Conservation (phyloP, 768 basidiomycete genomes). For the Lyophyllum shimeji region DNA sequence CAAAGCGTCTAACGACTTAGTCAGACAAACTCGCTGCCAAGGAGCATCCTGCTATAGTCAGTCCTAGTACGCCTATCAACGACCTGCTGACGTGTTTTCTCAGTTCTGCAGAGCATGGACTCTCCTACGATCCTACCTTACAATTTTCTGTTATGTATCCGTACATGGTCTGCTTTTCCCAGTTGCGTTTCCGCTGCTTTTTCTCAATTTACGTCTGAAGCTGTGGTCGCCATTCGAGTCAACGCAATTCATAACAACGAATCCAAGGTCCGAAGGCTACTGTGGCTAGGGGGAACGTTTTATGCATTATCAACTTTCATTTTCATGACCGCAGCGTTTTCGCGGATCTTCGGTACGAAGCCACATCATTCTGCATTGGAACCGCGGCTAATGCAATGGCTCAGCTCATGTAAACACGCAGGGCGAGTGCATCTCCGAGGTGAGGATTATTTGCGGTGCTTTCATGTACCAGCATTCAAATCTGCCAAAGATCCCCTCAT, state of each 20-base stretch:
- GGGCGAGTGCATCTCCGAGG: slow-evolving; percentile 1
- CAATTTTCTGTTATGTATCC: slow-evolving; percentile 8
- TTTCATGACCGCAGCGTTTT: slow-evolving; percentile 1
- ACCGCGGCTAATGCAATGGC: background rate
- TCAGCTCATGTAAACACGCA: background rate
- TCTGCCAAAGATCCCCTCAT: slow-evolving; percentile 6
- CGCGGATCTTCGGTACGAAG: background rate
- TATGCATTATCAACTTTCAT: slow-evolving; percentile 6
- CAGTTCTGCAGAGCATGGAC: slow-evolving; percentile 15
- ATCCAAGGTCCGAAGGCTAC: background rate
- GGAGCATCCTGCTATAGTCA: background rate
- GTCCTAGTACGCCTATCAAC: background rate
- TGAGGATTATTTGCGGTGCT: background rate
- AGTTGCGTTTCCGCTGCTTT: background rate
- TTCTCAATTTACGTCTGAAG: background rate
- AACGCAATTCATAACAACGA: slow-evolving; percentile 7
- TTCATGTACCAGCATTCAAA: background rate
- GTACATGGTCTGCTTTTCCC: slow-evolving; percentile 2
- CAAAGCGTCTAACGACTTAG: background rate
- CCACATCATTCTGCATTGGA: background rate
- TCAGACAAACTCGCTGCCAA: slow-evolving; percentile 4
- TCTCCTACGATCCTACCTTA: slow-evolving; percentile 10
- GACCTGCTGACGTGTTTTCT: background rate
- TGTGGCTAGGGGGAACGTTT: slow-evolving; percentile 7
- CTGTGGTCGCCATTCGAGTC: slow-evolving; percentile 12